Percentiles rank a stretch among this genome's conserved stretches.
Conservation (phyloP, 2,329 filamentous ascomycete genomes). For the Ramularia endophylla region DNA sequence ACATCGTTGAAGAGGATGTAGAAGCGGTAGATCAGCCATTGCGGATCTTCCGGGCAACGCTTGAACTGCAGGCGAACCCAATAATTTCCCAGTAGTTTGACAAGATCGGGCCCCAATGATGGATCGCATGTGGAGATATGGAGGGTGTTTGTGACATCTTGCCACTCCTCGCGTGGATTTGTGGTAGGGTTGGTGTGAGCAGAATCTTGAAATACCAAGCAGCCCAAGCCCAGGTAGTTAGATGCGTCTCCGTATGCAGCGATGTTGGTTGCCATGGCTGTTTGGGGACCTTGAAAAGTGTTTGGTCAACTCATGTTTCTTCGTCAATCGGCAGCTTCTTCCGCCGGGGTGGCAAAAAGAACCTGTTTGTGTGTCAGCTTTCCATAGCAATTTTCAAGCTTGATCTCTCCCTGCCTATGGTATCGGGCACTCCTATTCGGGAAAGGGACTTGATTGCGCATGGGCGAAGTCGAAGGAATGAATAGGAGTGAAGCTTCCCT, state of each 20-base stretch:
- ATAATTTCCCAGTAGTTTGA: conserved; percentile 14
- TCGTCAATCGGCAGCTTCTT: too few relatives aligned
- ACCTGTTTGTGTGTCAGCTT: too few relatives aligned
- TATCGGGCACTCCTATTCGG: too few relatives aligned
- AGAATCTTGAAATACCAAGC: conserved; percentile 4
- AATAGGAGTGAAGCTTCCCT: too few relatives aligned
- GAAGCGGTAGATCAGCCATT: conserved; percentile 18
- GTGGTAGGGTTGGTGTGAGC: too few relatives aligned
- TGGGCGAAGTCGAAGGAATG: too few relatives aligned
- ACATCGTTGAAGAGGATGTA: conserved; percentile 44
- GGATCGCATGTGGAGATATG: conserved; percentile 1
- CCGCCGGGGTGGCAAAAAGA: too few relatives aligned
- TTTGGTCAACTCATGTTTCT: neutral
- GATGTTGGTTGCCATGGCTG: neutral
- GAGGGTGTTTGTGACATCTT: conserved; percentile 3
- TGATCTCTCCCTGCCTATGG: too few relatives aligned
- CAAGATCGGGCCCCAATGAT: conserved; percentile 5
- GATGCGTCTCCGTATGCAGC: conserved; percentile 1
- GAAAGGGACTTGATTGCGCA: too few relatives aligned
- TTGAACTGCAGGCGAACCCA: conserved; percentile 19
- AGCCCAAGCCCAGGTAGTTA: conserved; percentile 12
- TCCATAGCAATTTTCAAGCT: too few relatives aligned
- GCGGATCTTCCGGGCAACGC: conserved; percentile 2
- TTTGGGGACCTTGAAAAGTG: too few relatives aligned
- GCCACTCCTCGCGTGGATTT: conserved; percentile 6